Conservation (phyloP, 2,329 filamentous ascomycete genomes). For the Septoria linicola region DNA sequence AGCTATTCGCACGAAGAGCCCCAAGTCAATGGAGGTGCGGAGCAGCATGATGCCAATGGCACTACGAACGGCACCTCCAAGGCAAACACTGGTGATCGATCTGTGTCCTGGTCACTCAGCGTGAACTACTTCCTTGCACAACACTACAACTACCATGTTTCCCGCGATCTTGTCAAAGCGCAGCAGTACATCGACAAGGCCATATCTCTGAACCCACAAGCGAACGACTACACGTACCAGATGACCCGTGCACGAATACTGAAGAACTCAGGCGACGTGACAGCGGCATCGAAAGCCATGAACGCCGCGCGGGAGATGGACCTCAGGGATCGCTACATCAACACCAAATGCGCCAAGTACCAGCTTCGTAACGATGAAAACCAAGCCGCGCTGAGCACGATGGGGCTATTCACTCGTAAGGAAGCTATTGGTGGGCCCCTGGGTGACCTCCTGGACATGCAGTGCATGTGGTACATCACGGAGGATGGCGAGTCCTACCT, state of each 20-base stretch:
- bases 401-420: conserved; percentile 90
- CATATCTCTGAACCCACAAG: conserved; percentile 73
- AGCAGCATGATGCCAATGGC: conserved; percentile 30
- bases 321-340: conserved; percentile 91
- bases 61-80: conserved; percentile 42
- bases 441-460: conserved; percentile 93
- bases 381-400: conserved; percentile 78
- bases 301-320: conserved; percentile 82
- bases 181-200: conserved; percentile 79
- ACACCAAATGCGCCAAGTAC: conserved; percentile 97
- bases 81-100: conserved; percentile 39
- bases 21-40: conserved; percentile 31
- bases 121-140: conserved; percentile 92
- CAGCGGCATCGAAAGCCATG: conserved; percentile 83
- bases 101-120: conserved; percentile 66
- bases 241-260: conserved; percentile 94
- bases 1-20: conserved; percentile 61
- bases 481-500: conserved; percentile 91
- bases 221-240: conserved; percentile 86
- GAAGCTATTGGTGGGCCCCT: conserved; percentile 85
- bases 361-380: conserved; percentile 90
- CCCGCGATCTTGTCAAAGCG: conserved; percentile 79
- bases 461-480: conserved; percentile 94
- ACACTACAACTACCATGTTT: conserved; percentile 91
- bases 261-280: conserved; percentile 80